phyloP scores from a whole-genome alignment of 495 filamentous ascomycete genomes.

The Diplogelasinospora grovesii region DNA sequence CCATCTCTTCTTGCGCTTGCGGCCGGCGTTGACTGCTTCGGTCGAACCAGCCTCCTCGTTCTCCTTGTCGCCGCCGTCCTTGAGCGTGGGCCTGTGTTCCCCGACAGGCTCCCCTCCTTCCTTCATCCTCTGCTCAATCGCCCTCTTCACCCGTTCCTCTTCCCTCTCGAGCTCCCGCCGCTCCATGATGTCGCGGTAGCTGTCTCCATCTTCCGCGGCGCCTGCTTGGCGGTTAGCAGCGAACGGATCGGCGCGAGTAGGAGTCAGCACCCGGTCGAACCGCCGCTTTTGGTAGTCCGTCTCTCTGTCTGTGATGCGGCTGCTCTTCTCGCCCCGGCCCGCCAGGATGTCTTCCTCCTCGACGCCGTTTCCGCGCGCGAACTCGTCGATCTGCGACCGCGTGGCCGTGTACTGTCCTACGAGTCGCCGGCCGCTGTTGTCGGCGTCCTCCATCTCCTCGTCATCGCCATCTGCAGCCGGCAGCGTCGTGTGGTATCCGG shows the following conservation, averaged over 20 bases:
- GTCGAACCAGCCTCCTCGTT: slow-evolving; percentile 64
- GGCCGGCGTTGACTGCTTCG: slow-evolving; percentile 51
- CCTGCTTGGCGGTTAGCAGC: slow-evolving; percentile 66
- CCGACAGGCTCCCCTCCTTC: slow-evolving; percentile 53
- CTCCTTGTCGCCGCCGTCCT: slow-evolving; percentile 59
- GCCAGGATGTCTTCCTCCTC: slow-evolving; percentile 89
- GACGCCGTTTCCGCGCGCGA: slow-evolving; percentile 74
- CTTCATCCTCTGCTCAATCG: slow-evolving; percentile 66
- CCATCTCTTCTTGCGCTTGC: slow-evolving; percentile 93
- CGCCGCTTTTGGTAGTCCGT: slow-evolving; percentile 97
- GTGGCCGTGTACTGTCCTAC: slow-evolving; percentile 98
- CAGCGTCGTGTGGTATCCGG: slow-evolving; percentile 86
- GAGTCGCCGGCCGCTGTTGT: slow-evolving; percentile 66
- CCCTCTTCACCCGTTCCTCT: slow-evolving; percentile 76
- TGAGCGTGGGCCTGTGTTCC: slow-evolving; percentile 60
- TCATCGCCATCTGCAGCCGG: slow-evolving; percentile 76
- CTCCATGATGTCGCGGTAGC: slow-evolving; percentile 88
- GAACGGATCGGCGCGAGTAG: slow-evolving; percentile 84
- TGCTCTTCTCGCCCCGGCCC: slow-evolving; percentile 74
- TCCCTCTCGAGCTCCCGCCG: slow-evolving; percentile 86
- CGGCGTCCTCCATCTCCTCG: slow-evolving; percentile 73
- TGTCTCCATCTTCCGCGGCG: slow-evolving; percentile 54
- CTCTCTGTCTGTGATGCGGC: slow-evolving; percentile 83
- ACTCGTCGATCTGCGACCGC: slow-evolving; percentile 85
- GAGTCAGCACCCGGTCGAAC: slow-evolving; percentile 79